A percentile compares a stretch with the other conserved stretches of the same genome.
phyloP scores from a whole-genome alignment of 148 eudicot species.

The Camellia japonica region DNA sequence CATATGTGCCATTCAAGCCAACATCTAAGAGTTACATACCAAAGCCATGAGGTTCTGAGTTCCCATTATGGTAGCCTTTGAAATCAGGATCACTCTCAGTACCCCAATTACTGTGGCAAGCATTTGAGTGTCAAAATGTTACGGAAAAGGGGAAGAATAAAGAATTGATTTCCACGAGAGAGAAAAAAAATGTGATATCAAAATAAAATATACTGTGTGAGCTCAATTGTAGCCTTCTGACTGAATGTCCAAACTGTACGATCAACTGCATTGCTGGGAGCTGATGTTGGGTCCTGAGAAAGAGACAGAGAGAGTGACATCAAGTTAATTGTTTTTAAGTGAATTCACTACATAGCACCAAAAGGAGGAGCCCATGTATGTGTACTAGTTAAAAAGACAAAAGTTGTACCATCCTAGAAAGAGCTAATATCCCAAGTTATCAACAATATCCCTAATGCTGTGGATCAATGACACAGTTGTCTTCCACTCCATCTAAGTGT shows the following conservation, averaged over 20 bases:
- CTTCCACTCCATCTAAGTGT: not conserved
- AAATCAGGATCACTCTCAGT: slow-evolving; percentile 87
- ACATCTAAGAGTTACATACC: slow-evolving; percentile 41
- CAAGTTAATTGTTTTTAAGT: not conserved
- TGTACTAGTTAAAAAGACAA: not conserved
- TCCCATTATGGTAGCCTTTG: slow-evolving; percentile 87
- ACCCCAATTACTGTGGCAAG: slow-evolving; percentile 83
- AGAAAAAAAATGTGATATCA: not conserved
- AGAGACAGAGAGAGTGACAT: not conserved
- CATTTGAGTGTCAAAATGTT: slow-evolving; percentile 18
- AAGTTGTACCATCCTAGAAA: not conserved
- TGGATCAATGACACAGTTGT: no score
- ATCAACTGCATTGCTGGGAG: slow-evolving; percentile 63
- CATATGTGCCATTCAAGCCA: not conserved
- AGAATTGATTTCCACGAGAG: not conserved
- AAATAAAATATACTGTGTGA: slow-evolving; percentile 57
- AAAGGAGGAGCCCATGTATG: not conserved
- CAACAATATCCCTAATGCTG: not conserved
- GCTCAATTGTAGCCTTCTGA: slow-evolving; percentile 83
- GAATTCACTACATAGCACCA: not conserved
- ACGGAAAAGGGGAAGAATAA: not conserved
- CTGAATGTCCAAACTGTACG: slow-evolving; percentile 86
- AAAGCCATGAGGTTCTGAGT: slow-evolving; percentile 88
- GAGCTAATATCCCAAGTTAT: not conserved
- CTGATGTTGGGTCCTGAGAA: slow-evolving; percentile 66